Evolutionary conservation across 768 basidiomycete genomes (phyloP).

Genomic region (Melanogaster broomeanus): DNA sequence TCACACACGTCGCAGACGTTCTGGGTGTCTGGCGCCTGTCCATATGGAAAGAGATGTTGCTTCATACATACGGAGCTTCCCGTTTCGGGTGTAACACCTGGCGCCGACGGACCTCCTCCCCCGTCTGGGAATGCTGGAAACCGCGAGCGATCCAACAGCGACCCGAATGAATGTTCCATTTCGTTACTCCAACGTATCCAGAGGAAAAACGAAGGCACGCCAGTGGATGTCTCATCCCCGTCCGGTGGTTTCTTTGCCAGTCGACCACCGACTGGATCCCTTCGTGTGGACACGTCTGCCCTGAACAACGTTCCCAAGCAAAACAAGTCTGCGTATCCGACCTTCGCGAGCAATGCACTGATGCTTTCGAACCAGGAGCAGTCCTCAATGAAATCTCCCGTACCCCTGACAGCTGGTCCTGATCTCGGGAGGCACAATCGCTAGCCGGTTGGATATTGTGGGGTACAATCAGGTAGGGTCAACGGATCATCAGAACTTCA

Average conservation of each 20-base stretch:
- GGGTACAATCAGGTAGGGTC: constrained; percentile 64
- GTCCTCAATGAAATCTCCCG: constrained; percentile 65
- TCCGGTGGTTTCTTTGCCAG: constrained; percentile 50
- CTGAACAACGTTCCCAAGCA: constrained; percentile 62
- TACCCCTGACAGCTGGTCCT: constrained; percentile 82
- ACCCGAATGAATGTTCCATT: constrained; percentile 69
- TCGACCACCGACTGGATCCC: constrained; percentile 66
- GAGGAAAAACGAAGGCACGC: constrained; percentile 60
- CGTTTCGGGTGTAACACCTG: constrained; percentile 56
- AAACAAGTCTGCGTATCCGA: constrained; percentile 86
- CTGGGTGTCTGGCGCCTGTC: constrained; percentile 93
- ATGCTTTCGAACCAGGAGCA: constrained; percentile 61
- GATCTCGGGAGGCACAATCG: constrained; percentile 80
- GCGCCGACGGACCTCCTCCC: constrained; percentile 53
- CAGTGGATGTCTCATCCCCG: constrained; percentile 51
- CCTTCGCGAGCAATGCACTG: constrained; percentile 47
- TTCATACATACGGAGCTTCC: constrained; percentile 92
- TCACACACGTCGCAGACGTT: constrained; percentile 60
- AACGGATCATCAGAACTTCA: constrained; percentile 3
- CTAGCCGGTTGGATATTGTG: constrained; percentile 71
- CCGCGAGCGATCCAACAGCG: constrained; percentile 76
- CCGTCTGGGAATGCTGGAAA: constrained; percentile 53
- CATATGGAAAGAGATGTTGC: constrained; percentile 90
- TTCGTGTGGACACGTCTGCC: constrained; percentile 74
- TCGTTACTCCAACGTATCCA: constrained; percentile 81